Base-by-base conservation (phyloP, 2,329 filamentous ascomycete genomes). In the Thielaviopsis musarum region DNA sequence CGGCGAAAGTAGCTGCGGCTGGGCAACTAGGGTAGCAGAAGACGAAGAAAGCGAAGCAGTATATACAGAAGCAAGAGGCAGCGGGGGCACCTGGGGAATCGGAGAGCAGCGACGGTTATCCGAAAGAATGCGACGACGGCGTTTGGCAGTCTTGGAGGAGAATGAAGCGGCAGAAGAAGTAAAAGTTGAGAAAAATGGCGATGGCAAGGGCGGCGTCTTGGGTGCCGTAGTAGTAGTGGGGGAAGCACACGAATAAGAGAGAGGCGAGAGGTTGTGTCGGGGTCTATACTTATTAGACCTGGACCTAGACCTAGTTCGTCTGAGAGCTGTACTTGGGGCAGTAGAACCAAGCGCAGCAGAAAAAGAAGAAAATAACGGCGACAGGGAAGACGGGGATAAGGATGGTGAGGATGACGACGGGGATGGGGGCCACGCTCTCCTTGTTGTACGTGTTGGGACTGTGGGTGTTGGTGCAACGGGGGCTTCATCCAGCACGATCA, bases 181-280 rank as follows among this genome's bases (percentile, higher is more conserved):
- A 13, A 26, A 51, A 3, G 58, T 52, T n/a, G 45, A 54, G 52
- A 51, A 60, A 24, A 56, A 52, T 38, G 28, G 52, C 19, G 55
- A 57, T 30, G 54, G 59, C 15, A 54, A 60, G 15, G 58, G 56
- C 22, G 58, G 54, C 30, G 52, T 34, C 24, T 45, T 49, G 24
- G 55, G 26, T 15, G 45, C 17, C n/a, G 55, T 57, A 10, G 55
- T 30, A 21, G 55, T 28, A 24, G 59, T 53, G 54, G 51, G 51
- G 55, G 59, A 57, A 19, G 34, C 13, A 10, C 34, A 54, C n/a
- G 59, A 57, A 48, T 48, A 56, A 51, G 55, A 57, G 30, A 56
- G 41, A 38, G 41, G 41, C 6, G 52, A 57, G 9, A 45, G 21
- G 10, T 58, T 17, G 22, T 21, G 38, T 45, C 38, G 38, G 15